These are phyloP conservation scores for Tylopilus sp. DNA, from an alignment of 768 basidiomycete species.

Conservation along the genomic window DNA sequence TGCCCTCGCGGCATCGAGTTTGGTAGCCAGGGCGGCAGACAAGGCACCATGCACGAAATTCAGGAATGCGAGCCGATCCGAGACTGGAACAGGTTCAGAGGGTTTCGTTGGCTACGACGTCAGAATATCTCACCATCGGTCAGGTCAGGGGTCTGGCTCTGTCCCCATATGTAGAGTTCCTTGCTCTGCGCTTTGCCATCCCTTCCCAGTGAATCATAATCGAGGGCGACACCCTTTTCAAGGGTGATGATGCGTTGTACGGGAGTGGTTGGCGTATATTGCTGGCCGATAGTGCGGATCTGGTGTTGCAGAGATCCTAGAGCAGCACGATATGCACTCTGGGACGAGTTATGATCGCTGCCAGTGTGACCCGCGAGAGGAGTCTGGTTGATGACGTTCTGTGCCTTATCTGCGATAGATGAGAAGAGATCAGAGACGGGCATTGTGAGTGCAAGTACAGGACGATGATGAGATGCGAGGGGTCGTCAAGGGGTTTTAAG, in stretches of 20 bases:
- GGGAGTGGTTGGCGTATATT: conserved; percentile 66
- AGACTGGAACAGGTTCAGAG: conserved; percentile 45
- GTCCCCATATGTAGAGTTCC: conserved; percentile 84
- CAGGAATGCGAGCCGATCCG: conserved; percentile 78
- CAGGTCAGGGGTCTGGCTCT: conserved; percentile 63
- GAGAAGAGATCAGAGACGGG: conserved; percentile 60
- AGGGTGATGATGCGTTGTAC: conserved; percentile 77
- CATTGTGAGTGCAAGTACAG: conserved; percentile 41
- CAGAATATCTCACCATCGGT: conserved; percentile 58
- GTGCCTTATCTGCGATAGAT: conserved; percentile 73
- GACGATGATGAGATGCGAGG: conserved; percentile 5
- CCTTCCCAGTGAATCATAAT: conserved; percentile 62
- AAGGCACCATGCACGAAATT: conserved; percentile 76
- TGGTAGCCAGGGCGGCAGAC: conserved; percentile 53
- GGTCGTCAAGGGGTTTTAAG: conserved; percentile 23
- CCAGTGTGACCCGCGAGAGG: conserved; percentile 50
- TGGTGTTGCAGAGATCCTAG: conserved; percentile 68
- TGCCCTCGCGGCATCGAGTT: conserved; percentile 59
- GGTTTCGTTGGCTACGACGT: neutral
- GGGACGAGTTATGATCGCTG: conserved; percentile 37
- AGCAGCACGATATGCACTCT: conserved; percentile 45
- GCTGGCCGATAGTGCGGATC: conserved; percentile 68
- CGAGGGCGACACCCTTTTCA: conserved; percentile 74
- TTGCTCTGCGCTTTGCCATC: conserved; percentile 74
- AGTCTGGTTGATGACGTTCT: conserved; percentile 61